These are phyloP conservation scores for Hypoxylon sp. DNA, from an alignment of 2,329 filamentous ascomycete species.

Conservation along the genomic window DNA sequence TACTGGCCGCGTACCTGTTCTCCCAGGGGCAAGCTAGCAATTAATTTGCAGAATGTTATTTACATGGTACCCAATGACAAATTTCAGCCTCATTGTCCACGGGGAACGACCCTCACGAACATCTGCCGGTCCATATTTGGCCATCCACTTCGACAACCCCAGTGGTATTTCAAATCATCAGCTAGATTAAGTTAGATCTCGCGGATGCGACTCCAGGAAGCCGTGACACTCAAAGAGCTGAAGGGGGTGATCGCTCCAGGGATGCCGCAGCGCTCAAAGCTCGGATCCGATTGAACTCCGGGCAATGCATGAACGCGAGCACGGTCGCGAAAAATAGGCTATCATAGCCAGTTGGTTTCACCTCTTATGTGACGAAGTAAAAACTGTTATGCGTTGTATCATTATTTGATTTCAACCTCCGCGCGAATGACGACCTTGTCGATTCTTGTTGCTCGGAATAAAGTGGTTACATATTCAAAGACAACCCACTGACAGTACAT, in stretches of 20 bases:
- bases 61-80: constrained; percentile 4
- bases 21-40: constrained; percentile 9
- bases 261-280: constrained; percentile 20
- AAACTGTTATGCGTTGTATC: not conserved
- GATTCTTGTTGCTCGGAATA: not conserved
- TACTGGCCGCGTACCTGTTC: not conserved
- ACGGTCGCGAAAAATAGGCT: constrained; percentile 18
- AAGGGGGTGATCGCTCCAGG: constrained; percentile 37
- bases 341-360: constrained; percentile 15
- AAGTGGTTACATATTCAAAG: not conserved
- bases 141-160: constrained; percentile 2
- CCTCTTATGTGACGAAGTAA: constrained; percentile 23
- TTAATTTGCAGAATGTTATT: constrained; percentile 1
- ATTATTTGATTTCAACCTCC: not conserved
- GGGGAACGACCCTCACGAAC: constrained; percentile 9
- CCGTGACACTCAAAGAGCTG: constrained; percentile 15
- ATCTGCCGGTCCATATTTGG: constrained; percentile 5
- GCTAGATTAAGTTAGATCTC: constrained; percentile 36
- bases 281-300: constrained; percentile 31
- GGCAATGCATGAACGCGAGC: constrained; percentile 25
- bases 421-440: not conserved
- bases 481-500: not conserved
- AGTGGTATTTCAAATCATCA: constrained; percentile 16
- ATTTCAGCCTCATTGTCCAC: constrained; percentile 13
- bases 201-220: constrained; percentile 22